A percentile compares a stretch with the other conserved stretches of the same genome.
Evolutionary conservation across 116 monocot genomes (phyloP).

Genomic region (Dioscorea cayenensis): DNA sequence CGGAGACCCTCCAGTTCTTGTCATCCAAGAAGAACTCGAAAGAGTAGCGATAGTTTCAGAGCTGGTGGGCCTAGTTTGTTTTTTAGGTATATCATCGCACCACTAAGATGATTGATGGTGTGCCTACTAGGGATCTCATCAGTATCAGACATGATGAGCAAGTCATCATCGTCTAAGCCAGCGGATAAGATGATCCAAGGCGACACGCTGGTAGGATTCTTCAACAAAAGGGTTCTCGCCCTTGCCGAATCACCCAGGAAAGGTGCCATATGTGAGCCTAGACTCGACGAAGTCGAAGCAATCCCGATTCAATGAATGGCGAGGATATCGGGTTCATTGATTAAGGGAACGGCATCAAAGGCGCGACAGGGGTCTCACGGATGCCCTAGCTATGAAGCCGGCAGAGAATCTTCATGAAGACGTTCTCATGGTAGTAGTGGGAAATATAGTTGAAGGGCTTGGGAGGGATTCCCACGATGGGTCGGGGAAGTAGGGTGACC

Average conservation of each 20-base stretch:
- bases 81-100: conserved; percentile 24
- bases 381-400: conserved; percentile 21
- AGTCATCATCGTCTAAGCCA: conserved; percentile 20
- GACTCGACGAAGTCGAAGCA: conserved; percentile 14
- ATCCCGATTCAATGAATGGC: conserved; percentile 9
- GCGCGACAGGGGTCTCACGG: conserved; percentile 15
- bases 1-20: conserved; percentile 27
- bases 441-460: conserved; percentile 20
- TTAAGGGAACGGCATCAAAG: conserved; percentile 28
- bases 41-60: conserved; percentile 25
- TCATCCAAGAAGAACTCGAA: conserved; percentile 30
- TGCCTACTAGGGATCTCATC: conserved; percentile 34
- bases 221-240: conserved; percentile 25
- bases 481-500: conserved; percentile 25
- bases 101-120: conserved; percentile 26
- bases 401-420: conserved; percentile 21
- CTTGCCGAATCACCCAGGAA: conserved; percentile 14
- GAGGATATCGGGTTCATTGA: conserved; percentile 28
- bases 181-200: conserved; percentile 20
- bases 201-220: conserved; percentile 25
- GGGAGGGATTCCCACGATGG: conserved; percentile 30
- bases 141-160: conserved; percentile 28
- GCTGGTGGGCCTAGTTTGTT: conserved; percentile 10
- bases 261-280: conserved; percentile 18
- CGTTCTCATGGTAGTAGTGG: conserved; percentile 27